phyloP scores from a whole-genome alignment of 345 rosid genomes.

The Orychophragmus violaceus region DNA sequence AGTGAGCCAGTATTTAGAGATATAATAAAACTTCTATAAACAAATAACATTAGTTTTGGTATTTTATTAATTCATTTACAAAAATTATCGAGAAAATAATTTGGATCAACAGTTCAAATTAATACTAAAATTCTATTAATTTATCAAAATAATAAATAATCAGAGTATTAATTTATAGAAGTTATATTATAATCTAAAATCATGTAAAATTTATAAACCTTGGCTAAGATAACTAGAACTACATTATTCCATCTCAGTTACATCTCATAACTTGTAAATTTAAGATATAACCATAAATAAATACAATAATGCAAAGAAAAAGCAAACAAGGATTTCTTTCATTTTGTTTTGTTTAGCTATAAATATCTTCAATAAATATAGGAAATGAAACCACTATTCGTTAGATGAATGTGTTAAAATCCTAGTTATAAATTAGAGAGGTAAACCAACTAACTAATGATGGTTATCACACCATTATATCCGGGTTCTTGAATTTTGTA shows the following conservation, averaged over 20 bases:
- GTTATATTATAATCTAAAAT: not conserved
- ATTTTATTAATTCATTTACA: no score
- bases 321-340: not conserved
- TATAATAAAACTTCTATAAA: no score
- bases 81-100: no score
- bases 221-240: not conserved
- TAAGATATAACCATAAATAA: not conserved
- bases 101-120: no score
- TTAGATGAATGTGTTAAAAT: not conserved
- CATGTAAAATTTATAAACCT: not conserved
- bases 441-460: not conserved
- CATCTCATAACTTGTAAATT: not conserved
- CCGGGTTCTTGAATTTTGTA: no score
- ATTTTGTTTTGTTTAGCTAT: slow-evolving; percentile 7
- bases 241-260: not conserved
- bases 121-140: no score
- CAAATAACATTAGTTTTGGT: no score
- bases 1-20: not conserved
- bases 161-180: not conserved
- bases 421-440: not conserved
- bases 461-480: no score
- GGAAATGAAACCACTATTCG: not conserved
- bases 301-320: not conserved
- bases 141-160: no score
- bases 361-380: slow-evolving; percentile 3